Base-by-base conservation (phyloP, 805 yeast species). In the Hanseniaspora guilliermondii region DNA sequence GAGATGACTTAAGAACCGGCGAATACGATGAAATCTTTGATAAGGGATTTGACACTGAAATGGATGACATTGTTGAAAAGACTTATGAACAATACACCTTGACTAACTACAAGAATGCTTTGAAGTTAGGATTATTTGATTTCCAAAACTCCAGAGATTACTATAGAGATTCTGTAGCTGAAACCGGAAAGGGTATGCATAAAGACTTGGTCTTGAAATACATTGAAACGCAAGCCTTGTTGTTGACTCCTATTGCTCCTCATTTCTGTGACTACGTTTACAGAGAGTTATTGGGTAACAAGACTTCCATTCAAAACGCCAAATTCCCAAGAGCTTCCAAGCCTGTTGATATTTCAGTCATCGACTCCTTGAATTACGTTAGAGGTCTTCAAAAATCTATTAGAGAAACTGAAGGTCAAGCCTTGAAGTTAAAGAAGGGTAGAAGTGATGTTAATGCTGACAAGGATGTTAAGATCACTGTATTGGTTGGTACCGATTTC, bases 131-230 rank as follows among this genome's bases (percentile, higher is more conserved):
- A 61, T 77, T 93, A 62, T 93, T 91, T 62, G 98, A 93, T 68
- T 85, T 82, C 78, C 97, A 89, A 73, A 79, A 88, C 55, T 82
- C 97, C 35, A 84, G 98, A 74, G 98, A 93, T 71, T 89, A 83
- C 73, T 93, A 93, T 75, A 83, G 98, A 73, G 98, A 93, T 62
- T 70, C 78, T 27, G 69, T 75, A 35, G 68, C 70, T 24, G 73
- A 73, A 36, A 44, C 45, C n/a, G 49, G 49, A 16, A 37, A 44
- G n/a, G 49, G 49, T 37, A 87, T 93, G 95, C 95, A 87, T 73
- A 78, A 74, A 61, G 95, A 86, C 63, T 76, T 93, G 59, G 83
- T 87, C 40, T 64, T 79, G 60, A 80, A 83, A 62, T 93, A 87
- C 68, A 85, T 93, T 62, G 95, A 88, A 70, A 72, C 80, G 33